Conservation (phyloP, 306 rosid species). For the Castanea crenata region DNA sequence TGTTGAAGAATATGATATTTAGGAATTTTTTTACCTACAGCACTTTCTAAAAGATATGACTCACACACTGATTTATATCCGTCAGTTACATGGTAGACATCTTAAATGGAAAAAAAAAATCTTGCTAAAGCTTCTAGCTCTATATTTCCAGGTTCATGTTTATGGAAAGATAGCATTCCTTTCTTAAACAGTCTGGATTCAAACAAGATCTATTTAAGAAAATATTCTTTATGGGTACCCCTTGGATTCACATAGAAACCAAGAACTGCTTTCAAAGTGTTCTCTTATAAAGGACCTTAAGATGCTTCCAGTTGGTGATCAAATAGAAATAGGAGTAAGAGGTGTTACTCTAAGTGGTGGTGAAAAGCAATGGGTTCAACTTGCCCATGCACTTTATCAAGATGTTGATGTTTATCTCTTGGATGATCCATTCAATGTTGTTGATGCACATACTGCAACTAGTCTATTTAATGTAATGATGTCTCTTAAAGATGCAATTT, state of each 20-base stretch:
- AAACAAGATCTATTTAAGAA: constrained; percentile 46
- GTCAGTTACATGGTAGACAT: background rate
- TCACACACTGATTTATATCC: background rate
- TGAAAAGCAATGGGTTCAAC: constrained; percentile 50
- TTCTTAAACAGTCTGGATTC: constrained; percentile 65
- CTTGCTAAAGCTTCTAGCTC: background rate
- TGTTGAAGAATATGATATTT: background rate
- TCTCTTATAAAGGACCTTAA: constrained; percentile 54
- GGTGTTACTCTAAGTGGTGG: constrained; percentile 60
- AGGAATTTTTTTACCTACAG: background rate
- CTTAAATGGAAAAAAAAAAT: background rate
- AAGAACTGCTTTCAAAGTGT: constrained; percentile 41
- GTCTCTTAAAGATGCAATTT: background rate
- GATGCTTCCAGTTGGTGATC: constrained; percentile 50
- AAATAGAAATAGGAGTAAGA: constrained; percentile 56
- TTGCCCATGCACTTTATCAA: constrained; percentile 50
- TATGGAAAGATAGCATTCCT: constrained; percentile 53
- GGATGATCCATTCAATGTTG: constrained; percentile 72
- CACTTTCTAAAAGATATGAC: background rate
- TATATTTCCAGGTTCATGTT: constrained; percentile 34
- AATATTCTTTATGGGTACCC: constrained; percentile 50
- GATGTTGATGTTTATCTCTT: constrained; percentile 51
- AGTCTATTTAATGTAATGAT: constrained; percentile 41
- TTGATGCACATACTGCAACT: constrained; percentile 62
- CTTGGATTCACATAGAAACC: constrained; percentile 41